Evolutionary conservation across 2,329 filamentous ascomycete species (phyloP).

Genomic region (Pezicula neosporulosa): DNA sequence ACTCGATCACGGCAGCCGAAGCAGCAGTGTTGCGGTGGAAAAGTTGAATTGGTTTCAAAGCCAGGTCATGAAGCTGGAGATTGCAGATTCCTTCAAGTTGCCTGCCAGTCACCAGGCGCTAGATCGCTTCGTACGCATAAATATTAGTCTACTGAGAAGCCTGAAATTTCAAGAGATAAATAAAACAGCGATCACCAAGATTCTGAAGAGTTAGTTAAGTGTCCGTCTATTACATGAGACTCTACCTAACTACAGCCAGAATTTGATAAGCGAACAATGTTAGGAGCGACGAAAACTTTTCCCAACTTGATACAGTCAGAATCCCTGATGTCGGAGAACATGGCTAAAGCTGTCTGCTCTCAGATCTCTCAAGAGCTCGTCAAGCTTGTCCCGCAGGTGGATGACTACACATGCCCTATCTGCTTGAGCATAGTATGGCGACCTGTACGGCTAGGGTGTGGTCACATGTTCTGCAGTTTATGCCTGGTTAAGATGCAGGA

Average conservation of each 20-base stretch:
- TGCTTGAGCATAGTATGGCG: constrained; percentile 78
- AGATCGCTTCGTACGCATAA: constrained; percentile 66
- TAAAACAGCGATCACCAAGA: constrained; percentile 72
- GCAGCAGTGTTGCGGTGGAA: constrained; percentile 60
- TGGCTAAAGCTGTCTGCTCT: constrained; percentile 73
- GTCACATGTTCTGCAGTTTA: constrained; percentile 78
- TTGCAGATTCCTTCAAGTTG: constrained; percentile 62
- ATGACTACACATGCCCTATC: constrained; percentile 80
- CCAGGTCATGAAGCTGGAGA: constrained; percentile 57
- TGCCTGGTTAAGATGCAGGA: constrained; percentile 80
- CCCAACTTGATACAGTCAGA: constrained; percentile 55
- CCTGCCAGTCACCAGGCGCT: constrained; percentile 63
- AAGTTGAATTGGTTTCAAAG: constrained; percentile 70
- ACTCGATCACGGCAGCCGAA: constrained; percentile 63
- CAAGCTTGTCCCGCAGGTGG: constrained; percentile 72
- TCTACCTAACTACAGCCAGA: constrained; percentile 42
- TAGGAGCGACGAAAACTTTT: constrained; percentile 64
- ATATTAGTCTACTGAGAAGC: constrained; percentile 72
- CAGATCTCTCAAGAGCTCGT: constrained; percentile 72
- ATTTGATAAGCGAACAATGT: constrained; percentile 80
- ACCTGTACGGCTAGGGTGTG: constrained; percentile 72
- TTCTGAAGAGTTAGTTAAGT: constrained; percentile 68
- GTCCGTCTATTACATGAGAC: not conserved
- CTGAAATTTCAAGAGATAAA: constrained; percentile 86
- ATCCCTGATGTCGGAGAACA: constrained; percentile 59